Percentiles rank a stretch among this genome's conserved stretches.
Conservation (phyloP, 331 rosid species). For the Malus hybrid region DNA sequence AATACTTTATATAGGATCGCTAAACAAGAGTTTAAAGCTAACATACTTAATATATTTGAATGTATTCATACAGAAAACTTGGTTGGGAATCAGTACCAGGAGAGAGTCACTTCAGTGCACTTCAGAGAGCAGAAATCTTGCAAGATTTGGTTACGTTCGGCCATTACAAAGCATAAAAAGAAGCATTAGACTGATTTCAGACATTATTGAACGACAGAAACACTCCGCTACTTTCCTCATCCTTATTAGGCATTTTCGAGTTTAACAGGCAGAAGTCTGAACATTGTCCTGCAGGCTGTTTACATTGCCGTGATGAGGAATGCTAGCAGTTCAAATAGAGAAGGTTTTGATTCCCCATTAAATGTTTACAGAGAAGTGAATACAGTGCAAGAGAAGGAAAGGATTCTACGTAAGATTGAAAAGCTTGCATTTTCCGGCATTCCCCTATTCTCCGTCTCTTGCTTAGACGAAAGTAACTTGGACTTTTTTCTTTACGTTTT, state of each 20-base stretch:
- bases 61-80: constrained; percentile 30
- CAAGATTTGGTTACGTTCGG: constrained; percentile 43
- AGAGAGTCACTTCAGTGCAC: constrained; percentile 40
- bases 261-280: neutral
- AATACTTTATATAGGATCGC: neutral
- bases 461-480: neutral
- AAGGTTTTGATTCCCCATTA: constrained; percentile 37
- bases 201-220: constrained; percentile 31
- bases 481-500: neutral
- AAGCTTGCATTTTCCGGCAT: neutral
- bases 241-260: neutral
- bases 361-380: constrained; percentile 31
- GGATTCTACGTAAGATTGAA: constrained; percentile 31
- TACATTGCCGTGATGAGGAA: constrained; percentile 50
- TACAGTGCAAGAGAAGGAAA: constrained; percentile 46
- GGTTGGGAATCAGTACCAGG: constrained; percentile 53
- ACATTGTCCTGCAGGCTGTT: constrained; percentile 37
- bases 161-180: constrained; percentile 40
- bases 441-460: neutral
- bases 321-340: constrained; percentile 24
- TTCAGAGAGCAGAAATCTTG: constrained; percentile 35
- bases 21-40: neutral
- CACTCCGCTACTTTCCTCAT: constrained; percentile 22
- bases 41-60: neutral
- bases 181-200: constrained; percentile 46